A percentile compares a stretch with the other conserved stretches of the same genome.
phyloP scores from a whole-genome alignment of 2,329 filamentous ascomycete species.

The Cercospora canescens region DNA sequence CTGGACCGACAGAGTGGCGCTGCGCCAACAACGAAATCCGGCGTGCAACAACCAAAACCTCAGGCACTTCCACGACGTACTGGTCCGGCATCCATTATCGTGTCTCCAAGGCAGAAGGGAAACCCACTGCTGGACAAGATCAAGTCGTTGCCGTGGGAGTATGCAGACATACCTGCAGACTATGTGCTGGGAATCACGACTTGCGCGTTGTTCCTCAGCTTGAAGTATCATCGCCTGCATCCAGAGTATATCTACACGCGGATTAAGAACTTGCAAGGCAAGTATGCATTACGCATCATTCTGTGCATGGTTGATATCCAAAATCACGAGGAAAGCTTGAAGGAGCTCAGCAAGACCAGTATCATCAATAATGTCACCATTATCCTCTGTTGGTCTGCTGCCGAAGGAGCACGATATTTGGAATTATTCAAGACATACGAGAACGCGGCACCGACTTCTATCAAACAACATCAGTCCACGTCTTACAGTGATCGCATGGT shows the following conservation, averaged over 20 bases:
- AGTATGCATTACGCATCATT: conserved; percentile 83
- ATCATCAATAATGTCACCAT: conserved; percentile 90
- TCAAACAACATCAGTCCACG: conserved; percentile 80
- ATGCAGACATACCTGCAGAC: conserved; percentile 93
- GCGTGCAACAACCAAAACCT: conserved; percentile 70
- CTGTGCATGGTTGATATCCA: conserved; percentile 92
- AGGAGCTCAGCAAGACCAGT: conserved; percentile 88
- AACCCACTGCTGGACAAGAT: conserved; percentile 88
- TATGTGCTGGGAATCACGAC: conserved; percentile 86
- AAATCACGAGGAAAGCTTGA: conserved; percentile 86
- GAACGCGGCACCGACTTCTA: conserved; percentile 76
- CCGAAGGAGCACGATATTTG: conserved; percentile 89
- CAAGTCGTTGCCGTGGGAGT: conserved; percentile 87
- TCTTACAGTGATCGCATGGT: conserved; percentile 84
- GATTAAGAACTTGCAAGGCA: conserved; percentile 79
- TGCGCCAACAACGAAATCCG: conserved; percentile 22
- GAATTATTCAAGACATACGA: conserved; percentile 96
- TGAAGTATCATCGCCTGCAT: conserved; percentile 96
- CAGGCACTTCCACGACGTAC: conserved; percentile 72
- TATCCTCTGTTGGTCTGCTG: conserved; percentile 90
- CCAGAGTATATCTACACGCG: conserved; percentile 97
- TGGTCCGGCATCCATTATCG: conserved; percentile 76
- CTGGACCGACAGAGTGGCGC: conserved; percentile 26
- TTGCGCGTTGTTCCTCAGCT: conserved; percentile 86
- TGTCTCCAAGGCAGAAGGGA: conserved; percentile 89